Evolutionary conservation across 768 basidiomycete species (phyloP).

Genomic region (Dacryopinax primogenitus): DNA sequence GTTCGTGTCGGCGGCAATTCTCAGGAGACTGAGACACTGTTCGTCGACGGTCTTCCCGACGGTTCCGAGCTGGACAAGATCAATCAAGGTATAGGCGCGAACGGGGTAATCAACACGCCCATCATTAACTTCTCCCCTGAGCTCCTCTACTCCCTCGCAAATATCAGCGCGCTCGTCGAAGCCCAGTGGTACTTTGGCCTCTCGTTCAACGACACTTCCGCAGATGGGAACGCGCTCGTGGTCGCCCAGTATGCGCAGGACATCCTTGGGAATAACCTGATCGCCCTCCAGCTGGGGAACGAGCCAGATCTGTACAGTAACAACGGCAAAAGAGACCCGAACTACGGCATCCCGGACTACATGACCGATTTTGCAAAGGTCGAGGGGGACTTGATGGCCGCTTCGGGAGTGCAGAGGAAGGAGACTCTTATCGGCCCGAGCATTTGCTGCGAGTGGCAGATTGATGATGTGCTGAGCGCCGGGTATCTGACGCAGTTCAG

Average conservation of each 20-base stretch:
- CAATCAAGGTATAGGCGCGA: conserved; percentile 13
- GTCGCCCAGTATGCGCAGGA: conserved; percentile 32
- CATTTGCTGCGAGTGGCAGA: conserved; percentile 49
- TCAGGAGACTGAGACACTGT: conserved; percentile 47
- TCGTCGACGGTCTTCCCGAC: conserved; percentile 38
- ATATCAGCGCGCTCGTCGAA: conserved; percentile 45
- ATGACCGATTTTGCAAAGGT: conserved; percentile 40
- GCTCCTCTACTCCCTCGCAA: conserved; percentile 50
- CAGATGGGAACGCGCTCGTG: conserved; percentile 35
- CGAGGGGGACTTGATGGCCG: conserved; percentile 32
- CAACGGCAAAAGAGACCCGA: conserved; percentile 21
- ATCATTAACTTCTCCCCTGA: conserved; percentile 51
- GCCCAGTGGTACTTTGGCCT: conserved; percentile 49
- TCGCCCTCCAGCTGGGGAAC: conserved; percentile 27
- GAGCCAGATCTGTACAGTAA: conserved; percentile 30
- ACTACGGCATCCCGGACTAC: conserved; percentile 34
- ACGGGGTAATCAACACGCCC: conserved; percentile 50
- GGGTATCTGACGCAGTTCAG: conserved; percentile 25
- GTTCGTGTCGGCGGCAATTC: conserved; percentile 66
- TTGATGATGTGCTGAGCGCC: conserved; percentile 25
- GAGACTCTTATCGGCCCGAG: conserved; percentile 51
- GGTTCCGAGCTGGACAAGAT: conserved; percentile 41
- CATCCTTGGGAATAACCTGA: conserved; percentile 24
- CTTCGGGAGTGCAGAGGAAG: conserved; percentile 30
- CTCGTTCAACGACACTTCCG: conserved; percentile 46